A percentile compares a stretch with the other conserved stretches of the same genome.
Conservation (phyloP, 192 early-diverging fungal species). For the Coemansia sp. region DNA sequence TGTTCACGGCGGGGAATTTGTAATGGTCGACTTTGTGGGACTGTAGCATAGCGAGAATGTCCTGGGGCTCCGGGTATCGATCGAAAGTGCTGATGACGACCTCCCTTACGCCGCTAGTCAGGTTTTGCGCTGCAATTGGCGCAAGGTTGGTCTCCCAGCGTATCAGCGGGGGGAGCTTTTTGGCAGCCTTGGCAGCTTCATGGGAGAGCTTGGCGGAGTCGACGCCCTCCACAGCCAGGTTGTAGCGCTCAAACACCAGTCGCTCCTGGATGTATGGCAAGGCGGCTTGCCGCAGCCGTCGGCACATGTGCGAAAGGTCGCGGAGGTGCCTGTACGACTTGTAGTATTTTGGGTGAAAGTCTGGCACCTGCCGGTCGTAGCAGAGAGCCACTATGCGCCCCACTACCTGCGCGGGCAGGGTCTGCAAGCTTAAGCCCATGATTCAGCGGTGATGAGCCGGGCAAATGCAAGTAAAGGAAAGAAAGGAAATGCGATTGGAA, state of each 20-base stretch:
- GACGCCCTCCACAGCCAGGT: conserved; percentile 14
- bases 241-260: conserved; percentile 36
- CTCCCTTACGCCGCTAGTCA: conserved; percentile 3
- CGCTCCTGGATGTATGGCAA: conserved; percentile 8
- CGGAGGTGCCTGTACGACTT: conserved; percentile 8
- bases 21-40: conserved; percentile 10
- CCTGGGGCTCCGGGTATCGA: conserved; percentile 24
- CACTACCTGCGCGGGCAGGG: conserved; percentile 29
- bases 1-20: conserved; percentile 7
- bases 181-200: conserved; percentile 16
- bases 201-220: conserved; percentile 5
- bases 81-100: conserved; percentile 18
- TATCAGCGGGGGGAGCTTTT: conserved; percentile 11
- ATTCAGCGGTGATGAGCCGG: too few relatives aligned
- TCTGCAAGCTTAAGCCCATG: too few relatives aligned
- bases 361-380: conserved; percentile 7
- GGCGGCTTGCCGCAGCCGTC: conserved; percentile 12
- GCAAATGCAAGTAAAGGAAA: too few relatives aligned
- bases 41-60: conserved; percentile 18
- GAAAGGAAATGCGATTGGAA: not conserved
- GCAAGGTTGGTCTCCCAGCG: conserved; percentile 25
- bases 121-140: not conserved
- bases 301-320: conserved; percentile 15
- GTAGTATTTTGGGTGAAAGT: conserved; percentile 21
- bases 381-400: conserved; percentile 19